Conservation (phyloP, 2,329 filamentous ascomycete species). For the Trichoderma pleuroti region DNA sequence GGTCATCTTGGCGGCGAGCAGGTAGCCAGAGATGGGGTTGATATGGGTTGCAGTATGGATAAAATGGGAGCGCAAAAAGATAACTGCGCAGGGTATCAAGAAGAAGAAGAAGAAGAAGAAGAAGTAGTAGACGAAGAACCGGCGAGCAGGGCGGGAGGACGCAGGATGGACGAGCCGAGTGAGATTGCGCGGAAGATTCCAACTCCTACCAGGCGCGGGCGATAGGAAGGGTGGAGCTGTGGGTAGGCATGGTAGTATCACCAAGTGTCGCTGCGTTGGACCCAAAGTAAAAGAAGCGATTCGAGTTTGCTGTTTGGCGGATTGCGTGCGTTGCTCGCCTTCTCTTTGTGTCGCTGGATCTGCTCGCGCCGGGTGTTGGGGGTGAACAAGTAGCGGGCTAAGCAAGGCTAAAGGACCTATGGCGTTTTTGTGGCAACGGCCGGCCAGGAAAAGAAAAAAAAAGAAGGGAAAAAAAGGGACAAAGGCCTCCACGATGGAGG, state of each 20-base stretch:
- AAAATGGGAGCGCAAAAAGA: conserved; percentile 6
- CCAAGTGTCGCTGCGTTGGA: conserved; percentile 3
- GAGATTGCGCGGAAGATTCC: conserved; percentile 8
- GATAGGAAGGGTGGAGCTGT: conserved; percentile 15
- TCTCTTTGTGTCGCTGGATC: background rate
- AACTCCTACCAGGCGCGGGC: conserved; percentile 14
- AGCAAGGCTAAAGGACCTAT: background rate
- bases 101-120: conserved; percentile 3
- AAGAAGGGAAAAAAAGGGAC: background rate
- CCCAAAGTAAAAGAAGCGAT: background rate
- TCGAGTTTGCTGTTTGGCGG: background rate
- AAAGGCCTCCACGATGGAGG: background rate
- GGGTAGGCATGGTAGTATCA: conserved; percentile 15
- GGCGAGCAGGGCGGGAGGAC: background rate
- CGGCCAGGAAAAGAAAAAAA: background rate
- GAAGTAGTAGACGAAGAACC: background rate
- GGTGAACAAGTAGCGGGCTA: background rate
- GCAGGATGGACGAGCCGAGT: background rate
- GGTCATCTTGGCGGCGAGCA: conserved; percentile 1
- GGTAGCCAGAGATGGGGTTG: background rate
- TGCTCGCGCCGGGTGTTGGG: conserved; percentile 1
- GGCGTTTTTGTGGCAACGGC: conserved; percentile 5
- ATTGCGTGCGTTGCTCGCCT: background rate
- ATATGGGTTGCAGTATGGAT: background rate
- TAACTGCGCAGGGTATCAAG: conserved; percentile 16